Base-by-base conservation (phyloP, 169 alveolate species). In the Eimeria necatrix region DNA sequence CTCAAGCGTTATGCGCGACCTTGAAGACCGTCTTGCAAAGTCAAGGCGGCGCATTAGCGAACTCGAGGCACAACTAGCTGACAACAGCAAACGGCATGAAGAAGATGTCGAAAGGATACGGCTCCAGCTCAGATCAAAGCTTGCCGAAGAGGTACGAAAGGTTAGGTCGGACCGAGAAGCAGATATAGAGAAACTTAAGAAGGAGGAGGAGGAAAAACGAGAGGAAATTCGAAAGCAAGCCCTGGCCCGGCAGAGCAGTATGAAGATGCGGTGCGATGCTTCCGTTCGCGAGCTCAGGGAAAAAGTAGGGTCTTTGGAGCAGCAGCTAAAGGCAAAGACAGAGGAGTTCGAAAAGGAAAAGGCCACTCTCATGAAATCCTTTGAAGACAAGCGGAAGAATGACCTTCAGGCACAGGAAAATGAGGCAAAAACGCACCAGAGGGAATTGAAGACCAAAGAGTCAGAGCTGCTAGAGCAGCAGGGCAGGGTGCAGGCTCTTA, bases 401-500 rank as follows among this genome's bases (percentile, higher is more conserved):
- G 59, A 76, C 74, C 68, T 51, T 6, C 56, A 60, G 26, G 68
- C 26, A 4, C 95, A 68, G 24, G 95, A 59, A 49, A 73, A 60
- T 68, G 80, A 91, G 84, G 80, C 26, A 59, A 68, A 74, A 49
- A 73, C 87, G 12, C 81, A 76, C 49, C 84, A 70, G 74, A 73
- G 78, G 60, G 88, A 73, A 64, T 64, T 59, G 5, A 83, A 56
- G 59, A 78, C 20, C 61, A 56, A 83, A 41, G 80, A 93, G 32
- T 76, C 87, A 10, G 95, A 80, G 20, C 26, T 70, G 53, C 64
- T 53, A 78, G 81, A 92, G 68, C 78, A 80, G 46, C 93, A 92
- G 52, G 84, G 87, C 88, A 92, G 89, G 32, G 84, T 92, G 1
- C 95, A 81, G 87, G 87, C 95, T 9, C 80, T 92, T 73, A 81